Evolutionary conservation across 2,329 filamentous ascomycete species (phyloP).

Genomic region (Dothidotthia symphoricarpi): DNA sequence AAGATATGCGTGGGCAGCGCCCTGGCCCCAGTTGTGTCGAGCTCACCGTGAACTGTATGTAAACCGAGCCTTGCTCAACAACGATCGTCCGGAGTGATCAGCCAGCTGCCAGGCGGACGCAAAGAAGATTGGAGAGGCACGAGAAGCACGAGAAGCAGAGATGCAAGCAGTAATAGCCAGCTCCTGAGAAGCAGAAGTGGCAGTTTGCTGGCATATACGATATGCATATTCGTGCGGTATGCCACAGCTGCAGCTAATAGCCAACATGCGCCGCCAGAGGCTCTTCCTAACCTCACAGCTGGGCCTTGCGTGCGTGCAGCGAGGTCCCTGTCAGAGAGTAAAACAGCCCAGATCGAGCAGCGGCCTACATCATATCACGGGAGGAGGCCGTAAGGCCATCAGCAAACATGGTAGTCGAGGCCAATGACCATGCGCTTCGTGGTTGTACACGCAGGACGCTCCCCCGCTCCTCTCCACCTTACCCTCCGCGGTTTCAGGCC

Average conservation of each 20-base stretch:
- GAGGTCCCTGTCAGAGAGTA: conserved; percentile 14
- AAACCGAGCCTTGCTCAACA: no score
- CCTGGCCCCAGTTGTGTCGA: conserved; percentile 14
- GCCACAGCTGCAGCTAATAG: conserved; percentile 20
- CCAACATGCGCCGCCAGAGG: conserved; percentile 10
- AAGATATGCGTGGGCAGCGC: no score
- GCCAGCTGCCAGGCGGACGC: conserved; percentile 7
- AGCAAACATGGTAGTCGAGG: background rate
- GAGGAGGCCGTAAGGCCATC: background rate
- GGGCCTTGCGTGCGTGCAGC: conserved; percentile 13
- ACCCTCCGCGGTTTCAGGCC: conserved; percentile 29
- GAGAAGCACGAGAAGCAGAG: conserved; percentile 4
- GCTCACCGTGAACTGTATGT: conserved; percentile 10
- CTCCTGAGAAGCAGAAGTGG: conserved; percentile 8
- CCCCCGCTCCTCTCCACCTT: conserved; percentile 20
- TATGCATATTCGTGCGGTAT: conserved; percentile 23
- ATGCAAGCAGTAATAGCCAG: conserved; percentile 5
- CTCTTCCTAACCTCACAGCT: conserved; percentile 12
- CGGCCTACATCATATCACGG: conserved; percentile 2
- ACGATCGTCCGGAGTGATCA: conserved; percentile 12
- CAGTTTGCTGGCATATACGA: conserved; percentile 15
- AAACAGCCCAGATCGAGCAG: conserved; percentile 5
- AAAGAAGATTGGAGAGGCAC: conserved; percentile 7
- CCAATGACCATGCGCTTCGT: conserved; percentile 18
- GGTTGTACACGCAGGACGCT: conserved; percentile 12